Evolutionary conservation across 1,139 yeast species (phyloP), one percentile per base, ranked within the genome.

Genomic region (Pichia sp.): DNA sequence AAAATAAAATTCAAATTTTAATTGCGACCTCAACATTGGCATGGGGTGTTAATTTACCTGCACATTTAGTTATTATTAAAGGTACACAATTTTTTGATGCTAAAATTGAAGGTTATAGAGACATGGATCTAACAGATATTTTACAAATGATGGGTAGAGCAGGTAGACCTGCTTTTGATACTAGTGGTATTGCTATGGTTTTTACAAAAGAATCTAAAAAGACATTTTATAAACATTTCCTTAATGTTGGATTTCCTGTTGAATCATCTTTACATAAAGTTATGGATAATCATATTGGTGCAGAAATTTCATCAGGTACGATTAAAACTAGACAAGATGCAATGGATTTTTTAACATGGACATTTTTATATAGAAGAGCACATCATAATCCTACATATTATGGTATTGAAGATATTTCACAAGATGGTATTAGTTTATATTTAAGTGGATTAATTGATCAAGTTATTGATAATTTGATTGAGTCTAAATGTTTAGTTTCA

Each of bases 11-110:
- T 37, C 98, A 91, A 64, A 81, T 91, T 43, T 70, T 91, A 45
- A 76, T 93, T 42, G 97, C 98, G 0, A 91, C 99, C 0, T 84
- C 96, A 18, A 91, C 98, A 1, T 72, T 93, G 52, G 98, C 97
- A 0, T 88, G 96, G 93, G 97, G 97, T 55, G 96, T 91, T 31
- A 91, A 91, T 57, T 70, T 91, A 49, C 97, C 97, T 1, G 97
- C 97, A 0, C 91, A 88, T 65, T 68, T 91, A 54, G 98, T 91
- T 8, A 78, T 91, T 38, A 85, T 91, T 49, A 91, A 91, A 61
- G 97, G 97, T 30, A 91, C 98, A 0, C 93, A 85, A 56, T 84
- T 80, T 54, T 85, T 80, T 57, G 95, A 85, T 60, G 79, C 88
- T 11, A 84, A 84, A 57, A 80, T 80, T 46, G 89, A 82, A 57